These are phyloP conservation scores for Aspergillus affinis DNA, from an alignment of 495 filamentous ascomycete genomes.

Conservation along the genomic window DNA sequence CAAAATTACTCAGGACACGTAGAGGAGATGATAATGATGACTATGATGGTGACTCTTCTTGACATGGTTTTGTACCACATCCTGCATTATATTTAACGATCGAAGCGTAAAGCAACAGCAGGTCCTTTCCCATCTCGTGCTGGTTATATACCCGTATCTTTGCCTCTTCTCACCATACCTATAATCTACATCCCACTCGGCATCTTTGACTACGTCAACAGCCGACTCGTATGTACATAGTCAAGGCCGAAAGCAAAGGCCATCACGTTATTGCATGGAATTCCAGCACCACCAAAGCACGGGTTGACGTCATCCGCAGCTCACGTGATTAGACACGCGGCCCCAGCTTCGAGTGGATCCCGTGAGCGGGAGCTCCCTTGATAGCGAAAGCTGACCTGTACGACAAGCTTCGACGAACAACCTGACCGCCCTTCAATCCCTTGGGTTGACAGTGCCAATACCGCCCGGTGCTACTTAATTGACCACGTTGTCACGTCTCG, in stretches of 20 bases:
- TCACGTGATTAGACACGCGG: constrained; percentile 24
- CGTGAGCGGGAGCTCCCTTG: constrained; percentile 9
- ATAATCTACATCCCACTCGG: background rate
- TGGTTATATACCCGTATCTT: background rate
- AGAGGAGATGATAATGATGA: too few relatives aligned
- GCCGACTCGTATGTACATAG: too few relatives aligned
- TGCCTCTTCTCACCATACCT: background rate
- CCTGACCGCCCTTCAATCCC: background rate
- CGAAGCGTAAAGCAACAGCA: too few relatives aligned
- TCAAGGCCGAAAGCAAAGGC: too few relatives aligned
- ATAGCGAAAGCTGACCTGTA: constrained; percentile 2
- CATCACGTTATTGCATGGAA: background rate
- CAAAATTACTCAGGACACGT: too few relatives aligned
- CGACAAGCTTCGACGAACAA: background rate
- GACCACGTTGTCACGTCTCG: background rate
- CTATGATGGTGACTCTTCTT: too few relatives aligned
- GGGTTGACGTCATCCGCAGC: constrained; percentile 1
- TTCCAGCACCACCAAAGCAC: background rate
- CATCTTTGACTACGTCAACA: background rate
- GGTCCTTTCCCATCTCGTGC: too few relatives aligned
- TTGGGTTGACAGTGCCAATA: background rate
- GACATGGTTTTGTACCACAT: too few relatives aligned
- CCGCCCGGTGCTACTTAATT: background rate
- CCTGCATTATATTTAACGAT: too few relatives aligned
- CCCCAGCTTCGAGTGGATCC: constrained; percentile 11